Conservation (phyloP, 768 basidiomycete species). For the Lactarius evosmus region DNA sequence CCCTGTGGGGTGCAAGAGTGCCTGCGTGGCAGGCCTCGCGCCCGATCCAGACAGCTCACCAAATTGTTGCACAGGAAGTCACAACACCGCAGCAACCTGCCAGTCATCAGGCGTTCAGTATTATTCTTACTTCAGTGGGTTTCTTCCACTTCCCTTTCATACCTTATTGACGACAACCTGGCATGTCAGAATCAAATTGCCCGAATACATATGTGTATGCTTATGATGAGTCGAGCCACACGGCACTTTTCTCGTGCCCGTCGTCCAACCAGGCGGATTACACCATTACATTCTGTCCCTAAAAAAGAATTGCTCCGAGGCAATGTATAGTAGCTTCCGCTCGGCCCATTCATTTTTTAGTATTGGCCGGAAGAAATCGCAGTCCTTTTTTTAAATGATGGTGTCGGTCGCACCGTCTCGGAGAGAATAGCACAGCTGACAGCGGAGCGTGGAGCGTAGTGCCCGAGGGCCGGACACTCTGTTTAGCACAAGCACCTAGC, state of each 20-base stretch:
- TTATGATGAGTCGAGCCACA: slow-evolving; percentile 47
- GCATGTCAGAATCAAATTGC: slow-evolving; percentile 39
- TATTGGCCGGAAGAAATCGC: not conserved
- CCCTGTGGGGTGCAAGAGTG: slow-evolving; percentile 45
- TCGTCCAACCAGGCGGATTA: slow-evolving; percentile 39
- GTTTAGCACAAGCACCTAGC: no score
- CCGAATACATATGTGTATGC: slow-evolving; percentile 51
- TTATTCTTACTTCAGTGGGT: no score
- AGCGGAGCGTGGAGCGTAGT: no score
- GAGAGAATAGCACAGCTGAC: no score
- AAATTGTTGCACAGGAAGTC: slow-evolving; percentile 62
- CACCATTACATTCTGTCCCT: slow-evolving; percentile 47
- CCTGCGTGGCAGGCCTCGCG: slow-evolving; percentile 41
- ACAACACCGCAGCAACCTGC: slow-evolving; percentile 53
- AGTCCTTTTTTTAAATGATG: no score
- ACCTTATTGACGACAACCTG: not conserved
- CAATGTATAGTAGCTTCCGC: not conserved
- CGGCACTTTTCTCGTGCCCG: slow-evolving; percentile 46
- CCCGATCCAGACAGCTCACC: slow-evolving; percentile 49
- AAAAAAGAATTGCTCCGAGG: not conserved
- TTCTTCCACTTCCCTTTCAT: not conserved
- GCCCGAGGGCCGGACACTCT: no score
- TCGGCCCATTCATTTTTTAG: not conserved
- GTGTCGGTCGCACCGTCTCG: no score
- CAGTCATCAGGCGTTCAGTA: slow-evolving; percentile 44